These are phyloP conservation scores for Heliamphora pulchella DNA, from an alignment of 179 eudicot species.

Conservation along the genomic window DNA sequence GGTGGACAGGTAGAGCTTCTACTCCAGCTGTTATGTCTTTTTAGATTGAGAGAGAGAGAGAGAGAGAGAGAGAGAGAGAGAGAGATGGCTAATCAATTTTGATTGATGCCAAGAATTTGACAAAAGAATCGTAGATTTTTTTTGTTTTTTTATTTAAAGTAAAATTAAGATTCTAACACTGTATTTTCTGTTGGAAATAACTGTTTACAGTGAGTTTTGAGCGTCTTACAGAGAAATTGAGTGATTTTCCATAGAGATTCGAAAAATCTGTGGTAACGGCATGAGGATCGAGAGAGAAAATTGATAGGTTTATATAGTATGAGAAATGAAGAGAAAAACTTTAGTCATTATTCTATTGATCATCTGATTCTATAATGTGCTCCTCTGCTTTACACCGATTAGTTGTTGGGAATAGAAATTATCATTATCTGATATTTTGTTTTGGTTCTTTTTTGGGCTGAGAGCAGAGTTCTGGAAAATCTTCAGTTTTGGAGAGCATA, in stretches of 20 bases:
- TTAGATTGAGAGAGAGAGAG: not conserved
- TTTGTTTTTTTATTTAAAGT: not conserved
- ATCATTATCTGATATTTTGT: conserved; percentile 8
- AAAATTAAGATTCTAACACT: not conserved
- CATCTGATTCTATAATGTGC: not conserved
- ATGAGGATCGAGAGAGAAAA: not conserved
- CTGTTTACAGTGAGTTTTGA: not conserved
- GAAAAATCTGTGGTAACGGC: not conserved
- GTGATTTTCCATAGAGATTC: not conserved
- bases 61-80: not conserved
- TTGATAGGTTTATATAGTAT: not conserved
- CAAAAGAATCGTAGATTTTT: too few relatives aligned
- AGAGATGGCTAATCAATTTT: not conserved
- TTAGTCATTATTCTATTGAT: not conserved
- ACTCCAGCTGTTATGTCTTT: not conserved
- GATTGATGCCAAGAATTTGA: too few relatives aligned
- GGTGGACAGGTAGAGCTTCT: conserved; percentile 70
- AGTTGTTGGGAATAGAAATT: not conserved
- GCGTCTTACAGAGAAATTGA: not conserved
- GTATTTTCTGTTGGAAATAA: not conserved
- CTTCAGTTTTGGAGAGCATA: conserved; percentile 86
- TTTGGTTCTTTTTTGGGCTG: conserved; percentile 21
- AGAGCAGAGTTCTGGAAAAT: conserved; percentile 84
- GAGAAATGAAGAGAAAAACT: not conserved
- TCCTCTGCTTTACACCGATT: not conserved